These are phyloP conservation scores for Kluyveromyces dobzhanskii DNA, from an alignment of 805 yeast genomes.

Conservation along the genomic window DNA sequence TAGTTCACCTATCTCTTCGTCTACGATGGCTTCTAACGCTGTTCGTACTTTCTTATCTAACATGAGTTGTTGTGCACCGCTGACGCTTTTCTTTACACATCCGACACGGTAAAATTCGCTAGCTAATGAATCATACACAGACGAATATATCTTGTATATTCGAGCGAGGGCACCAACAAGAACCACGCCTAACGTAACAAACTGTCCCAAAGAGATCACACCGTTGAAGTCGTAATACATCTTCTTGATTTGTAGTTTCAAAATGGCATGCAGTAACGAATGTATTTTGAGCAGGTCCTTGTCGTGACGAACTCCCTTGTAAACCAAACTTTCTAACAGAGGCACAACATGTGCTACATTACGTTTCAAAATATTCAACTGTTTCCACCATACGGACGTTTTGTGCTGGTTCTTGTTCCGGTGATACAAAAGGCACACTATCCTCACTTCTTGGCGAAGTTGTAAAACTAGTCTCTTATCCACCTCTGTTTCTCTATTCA, in stretches of 20 bases:
- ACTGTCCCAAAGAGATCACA: conserved; percentile 68
- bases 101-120: conserved; percentile 17
- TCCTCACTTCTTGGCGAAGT: conserved; percentile 42
- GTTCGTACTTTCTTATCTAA: too few species aligned
- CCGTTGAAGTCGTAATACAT: conserved; percentile 58
- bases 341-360: conserved; percentile 18
- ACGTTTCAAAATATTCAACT: conserved; percentile 56
- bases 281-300: conserved; percentile 9
- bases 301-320: conserved; percentile 24
- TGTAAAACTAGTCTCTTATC: background rate
- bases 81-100: conserved; percentile 6
- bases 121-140: conserved; percentile 12
- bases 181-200: conserved; percentile 62
- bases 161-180: conserved; percentile 50
- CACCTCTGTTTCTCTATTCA: too few species aligned
- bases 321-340: conserved; percentile 5
- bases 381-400: conserved; percentile 68
- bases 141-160: conserved; percentile 26
- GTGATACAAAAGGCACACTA: conserved; percentile 58
- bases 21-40: conserved; percentile 3
- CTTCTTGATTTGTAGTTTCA: conserved; percentile 32
- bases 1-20: conserved; percentile 31
- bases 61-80: too few species aligned
- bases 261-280: conserved; percentile 22
- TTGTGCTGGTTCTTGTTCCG: conserved; percentile 73